phyloP scores from a whole-genome alignment of 192 early-diverging fungal genomes.

The Mycoemilia scoparia region DNA sequence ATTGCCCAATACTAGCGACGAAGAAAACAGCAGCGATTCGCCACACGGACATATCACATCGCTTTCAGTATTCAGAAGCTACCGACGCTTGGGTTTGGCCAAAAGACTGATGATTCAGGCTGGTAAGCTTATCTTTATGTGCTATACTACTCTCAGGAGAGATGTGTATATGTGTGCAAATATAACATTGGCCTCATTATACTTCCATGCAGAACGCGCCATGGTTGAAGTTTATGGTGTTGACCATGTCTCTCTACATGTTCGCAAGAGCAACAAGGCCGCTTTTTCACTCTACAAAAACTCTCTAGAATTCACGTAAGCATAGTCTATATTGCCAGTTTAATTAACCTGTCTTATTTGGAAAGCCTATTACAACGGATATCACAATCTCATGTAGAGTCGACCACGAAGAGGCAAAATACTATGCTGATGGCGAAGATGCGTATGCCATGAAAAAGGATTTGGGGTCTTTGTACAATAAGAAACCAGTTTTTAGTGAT shows the following conservation, averaged over 20 bases:
- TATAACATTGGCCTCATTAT: no score
- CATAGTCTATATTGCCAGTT: neutral
- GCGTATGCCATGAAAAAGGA: constrained; percentile 52
- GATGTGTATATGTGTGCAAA: neutral
- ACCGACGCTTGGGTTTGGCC: constrained; percentile 88
- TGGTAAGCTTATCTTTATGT: no score
- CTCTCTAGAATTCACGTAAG: constrained; percentile 61
- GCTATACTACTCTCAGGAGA: neutral
- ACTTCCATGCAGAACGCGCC: constrained; percentile 42
- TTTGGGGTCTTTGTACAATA: constrained; percentile 6
- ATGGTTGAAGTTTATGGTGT: constrained; percentile 83
- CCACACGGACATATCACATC: constrained; percentile 93
- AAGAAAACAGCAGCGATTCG: constrained; percentile 55
- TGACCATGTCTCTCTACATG: constrained; percentile 82
- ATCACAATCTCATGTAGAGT: constrained; percentile 29
- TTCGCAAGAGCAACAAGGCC: constrained; percentile 81
- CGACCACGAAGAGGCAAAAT: constrained; percentile 80
- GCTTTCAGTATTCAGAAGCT: constrained; percentile 90
- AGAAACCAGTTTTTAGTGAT: no score
- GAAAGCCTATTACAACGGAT: neutral
- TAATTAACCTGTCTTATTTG: neutral
- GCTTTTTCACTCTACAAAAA: constrained; percentile 87
- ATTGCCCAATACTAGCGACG: constrained; percentile 34
- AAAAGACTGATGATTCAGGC: constrained; percentile 93
- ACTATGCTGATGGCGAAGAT: constrained; percentile 97